Evolutionary conservation across 2,329 filamentous ascomycete genomes (phyloP), one percentile per base, ranked within the genome.

Genomic region (Hypoxylon sp.): DNA sequence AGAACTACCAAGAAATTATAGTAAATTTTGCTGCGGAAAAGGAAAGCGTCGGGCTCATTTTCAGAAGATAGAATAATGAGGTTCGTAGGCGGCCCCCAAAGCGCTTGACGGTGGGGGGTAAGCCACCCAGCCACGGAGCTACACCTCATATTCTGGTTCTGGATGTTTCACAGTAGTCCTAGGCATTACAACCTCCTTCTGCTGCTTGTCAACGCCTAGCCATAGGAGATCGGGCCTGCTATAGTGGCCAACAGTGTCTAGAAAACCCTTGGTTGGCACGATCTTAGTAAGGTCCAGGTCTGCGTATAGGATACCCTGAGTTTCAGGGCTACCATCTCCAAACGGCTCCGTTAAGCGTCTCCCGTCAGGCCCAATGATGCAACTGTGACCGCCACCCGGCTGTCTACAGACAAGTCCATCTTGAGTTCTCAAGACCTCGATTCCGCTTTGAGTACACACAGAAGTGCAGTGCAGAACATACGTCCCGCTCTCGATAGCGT

Each of bases 381-480:
- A 82, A 0, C 82, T 81, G 38, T 76, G 79, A 0, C 86, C 86
- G 6, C 82, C 82, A 0, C 79, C 80, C 0, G 80, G 75, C 2
- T 70, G 69, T 5, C 74, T 72, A 74, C 85, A 83, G 0, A 84
- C 63, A 0, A 81, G 69, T 0, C 81, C 81, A 0, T 78, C 78
- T 7, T 78, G 71, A 0, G 83, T 85, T 6, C 77, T 75, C 74
- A 87, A 80, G 1, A 64, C 57, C 2, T 82, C 72, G 11, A 86
- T 80, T 0, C 82, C 86, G 13, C 79, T 73, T 5, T 83, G 70
- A 0, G 79, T 80, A 53, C 86, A 78, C 2, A 89, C 79, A 0
- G 81, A 75, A 0, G 85, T 86, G 51, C 78, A 78, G 68, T 87
- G 85, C 2, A 89, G 80, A 0, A 90, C 87, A 65, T 85, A 90